phyloP scores from a whole-genome alignment of 768 basidiomycete genomes.

The Pulveroboletus sp. region DNA sequence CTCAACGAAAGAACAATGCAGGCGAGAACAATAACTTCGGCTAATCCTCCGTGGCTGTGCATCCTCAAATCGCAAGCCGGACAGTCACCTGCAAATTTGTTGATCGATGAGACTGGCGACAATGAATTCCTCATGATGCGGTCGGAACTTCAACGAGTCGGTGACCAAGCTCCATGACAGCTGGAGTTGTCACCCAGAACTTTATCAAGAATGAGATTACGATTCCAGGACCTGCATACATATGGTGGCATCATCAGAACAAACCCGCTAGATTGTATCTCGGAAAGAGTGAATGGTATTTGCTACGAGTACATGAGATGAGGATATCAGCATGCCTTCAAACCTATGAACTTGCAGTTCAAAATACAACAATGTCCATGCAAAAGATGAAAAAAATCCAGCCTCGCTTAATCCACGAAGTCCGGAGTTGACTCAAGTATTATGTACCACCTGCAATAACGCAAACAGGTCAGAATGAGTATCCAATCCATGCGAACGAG shows the following conservation, averaged over 20 bases:
- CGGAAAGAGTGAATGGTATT: no score
- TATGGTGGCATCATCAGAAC: no score
- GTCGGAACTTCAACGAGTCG: not conserved
- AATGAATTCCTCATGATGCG: not conserved
- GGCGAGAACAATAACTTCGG: constrained; percentile 25
- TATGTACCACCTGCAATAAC: constrained; percentile 10
- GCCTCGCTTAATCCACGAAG: not conserved
- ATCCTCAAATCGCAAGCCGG: no score
- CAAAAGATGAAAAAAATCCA: not conserved
- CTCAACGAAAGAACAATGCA: constrained; percentile 23
- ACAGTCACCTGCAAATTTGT: no score
- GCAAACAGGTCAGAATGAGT: constrained; percentile 7
- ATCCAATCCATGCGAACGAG: not conserved
- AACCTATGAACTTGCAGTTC: constrained; percentile 9
- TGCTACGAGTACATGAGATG: constrained; percentile 13
- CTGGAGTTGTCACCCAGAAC: no score
- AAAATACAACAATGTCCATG: constrained; percentile 17
- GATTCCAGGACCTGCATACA: no score
- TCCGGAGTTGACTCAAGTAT: no score
- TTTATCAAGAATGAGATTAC: no score
- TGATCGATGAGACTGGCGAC: no score
- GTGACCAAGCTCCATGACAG: not conserved
- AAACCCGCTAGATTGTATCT: not conserved
- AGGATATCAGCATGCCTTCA: not conserved
- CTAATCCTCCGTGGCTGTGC: constrained; percentile 17